Evolutionary conservation across 305 asterid genomes (phyloP).

Genomic region (Plantago lanceolata): DNA sequence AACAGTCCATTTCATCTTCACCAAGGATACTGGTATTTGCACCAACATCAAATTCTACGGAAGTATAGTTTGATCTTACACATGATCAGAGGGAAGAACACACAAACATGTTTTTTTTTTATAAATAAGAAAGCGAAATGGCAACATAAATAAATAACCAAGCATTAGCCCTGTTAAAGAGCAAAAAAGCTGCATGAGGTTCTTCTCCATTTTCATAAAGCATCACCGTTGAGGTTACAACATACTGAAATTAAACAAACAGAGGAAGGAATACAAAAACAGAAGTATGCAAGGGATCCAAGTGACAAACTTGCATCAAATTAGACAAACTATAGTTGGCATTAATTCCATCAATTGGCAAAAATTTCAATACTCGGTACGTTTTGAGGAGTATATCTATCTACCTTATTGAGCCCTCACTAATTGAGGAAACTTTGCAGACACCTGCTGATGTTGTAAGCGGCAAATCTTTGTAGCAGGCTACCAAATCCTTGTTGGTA

Average conservation of each 20-base stretch:
- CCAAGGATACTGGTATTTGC: too few species aligned
- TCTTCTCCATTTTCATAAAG: background rate
- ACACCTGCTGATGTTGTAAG: constrained; percentile 89
- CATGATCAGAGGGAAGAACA: too few species aligned
- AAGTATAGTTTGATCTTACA: too few species aligned
- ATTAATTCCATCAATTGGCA: background rate
- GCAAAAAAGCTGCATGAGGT: too few species aligned
- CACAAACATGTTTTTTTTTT: too few species aligned
- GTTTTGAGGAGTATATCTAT: background rate
- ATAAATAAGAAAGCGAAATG: too few species aligned
- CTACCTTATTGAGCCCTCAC: constrained; percentile 63
- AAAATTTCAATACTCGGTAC: background rate
- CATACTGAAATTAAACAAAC: too few species aligned
- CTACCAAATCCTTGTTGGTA: constrained; percentile 66
- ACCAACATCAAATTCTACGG: too few species aligned
- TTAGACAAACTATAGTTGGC: background rate
- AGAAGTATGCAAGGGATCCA: background rate
- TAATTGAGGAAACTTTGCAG: constrained; percentile 70
- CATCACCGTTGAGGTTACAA: background rate
- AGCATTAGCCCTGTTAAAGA: too few species aligned
- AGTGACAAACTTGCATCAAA: background rate
- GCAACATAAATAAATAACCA: too few species aligned
- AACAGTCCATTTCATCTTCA: too few species aligned
- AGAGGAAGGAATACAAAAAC: background rate
- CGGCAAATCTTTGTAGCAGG: constrained; percentile 67